These are phyloP conservation scores for Allantophomopsis lycopodina DNA, from an alignment of 2,329 filamentous ascomycete genomes.

Conservation along the genomic window DNA sequence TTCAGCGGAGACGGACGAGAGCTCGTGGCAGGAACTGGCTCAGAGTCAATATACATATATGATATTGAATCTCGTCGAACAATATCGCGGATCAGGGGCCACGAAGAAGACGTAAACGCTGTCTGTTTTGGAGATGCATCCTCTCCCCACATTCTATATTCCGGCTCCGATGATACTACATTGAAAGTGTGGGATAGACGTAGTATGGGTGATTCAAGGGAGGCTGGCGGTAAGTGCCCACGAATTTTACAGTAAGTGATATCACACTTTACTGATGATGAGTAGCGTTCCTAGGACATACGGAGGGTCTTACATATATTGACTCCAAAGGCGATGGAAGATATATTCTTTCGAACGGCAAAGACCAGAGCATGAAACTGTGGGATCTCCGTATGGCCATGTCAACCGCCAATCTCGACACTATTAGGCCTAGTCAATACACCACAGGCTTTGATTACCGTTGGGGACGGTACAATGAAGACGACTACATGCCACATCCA, in stretches of 20 bases:
- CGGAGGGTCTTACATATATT: constrained; percentile 54
- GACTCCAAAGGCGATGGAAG: constrained; percentile 56
- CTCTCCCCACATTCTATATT: constrained; percentile 90
- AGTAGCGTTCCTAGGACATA: constrained; percentile 47
- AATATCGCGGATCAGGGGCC: constrained; percentile 63
- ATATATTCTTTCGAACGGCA: constrained; percentile 87
- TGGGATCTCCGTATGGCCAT: constrained; percentile 93
- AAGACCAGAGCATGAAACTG: constrained; percentile 94
- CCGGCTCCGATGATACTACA: constrained; percentile 85
- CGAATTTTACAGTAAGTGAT: too few species aligned
- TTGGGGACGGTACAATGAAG: constrained; percentile 48
- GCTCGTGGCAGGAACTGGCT: constrained; percentile 77
- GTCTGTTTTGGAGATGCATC: constrained; percentile 86
- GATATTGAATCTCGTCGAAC: constrained; percentile 73
- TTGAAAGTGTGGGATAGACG: constrained; percentile 94
- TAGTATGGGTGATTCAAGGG: constrained; percentile 74
- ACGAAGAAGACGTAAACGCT: constrained; percentile 84
- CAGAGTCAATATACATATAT: constrained; percentile 72
- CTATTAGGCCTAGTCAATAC: constrained; percentile 38
- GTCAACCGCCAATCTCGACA: constrained; percentile 48
- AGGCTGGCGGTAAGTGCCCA: constrained; percentile 28
- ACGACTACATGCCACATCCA: constrained; percentile 58
- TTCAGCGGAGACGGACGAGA: constrained; percentile 88
- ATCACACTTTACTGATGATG: too few species aligned
- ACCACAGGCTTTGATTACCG: constrained; percentile 58